A percentile compares a stretch with the other conserved stretches of the same genome.
These are phyloP conservation scores for Sutorius australiensis DNA, from an alignment of 768 basidiomycete genomes.

Conservation along the genomic window DNA sequence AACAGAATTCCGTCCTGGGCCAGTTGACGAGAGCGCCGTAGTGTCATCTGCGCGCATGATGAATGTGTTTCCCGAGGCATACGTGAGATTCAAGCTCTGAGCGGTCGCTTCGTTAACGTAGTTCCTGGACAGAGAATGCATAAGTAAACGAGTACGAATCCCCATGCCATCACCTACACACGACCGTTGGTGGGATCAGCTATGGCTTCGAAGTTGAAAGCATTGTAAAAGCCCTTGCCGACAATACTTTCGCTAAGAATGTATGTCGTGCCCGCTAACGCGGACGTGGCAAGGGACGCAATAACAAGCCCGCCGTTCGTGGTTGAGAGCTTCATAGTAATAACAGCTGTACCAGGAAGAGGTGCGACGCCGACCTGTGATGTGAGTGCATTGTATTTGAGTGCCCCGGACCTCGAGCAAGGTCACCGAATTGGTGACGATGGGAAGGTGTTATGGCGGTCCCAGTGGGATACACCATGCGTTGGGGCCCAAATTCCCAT, in stretches of 20 bases:
- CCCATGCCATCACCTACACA: constrained; percentile 25
- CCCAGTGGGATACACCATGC: constrained; percentile 1
- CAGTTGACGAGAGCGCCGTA: constrained; percentile 23
- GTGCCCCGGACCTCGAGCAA: neutral
- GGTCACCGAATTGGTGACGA: neutral
- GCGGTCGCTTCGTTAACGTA: constrained; percentile 32
- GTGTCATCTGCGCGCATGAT: constrained; percentile 38
- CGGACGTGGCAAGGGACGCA: constrained; percentile 7
- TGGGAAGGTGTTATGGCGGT: neutral
- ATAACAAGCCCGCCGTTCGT: constrained; percentile 7
- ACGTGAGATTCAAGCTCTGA: constrained; percentile 26
- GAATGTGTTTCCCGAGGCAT: constrained; percentile 26
- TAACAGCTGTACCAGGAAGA: neutral
- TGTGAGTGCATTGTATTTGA: constrained; percentile 14
- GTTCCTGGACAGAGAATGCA: constrained; percentile 21
- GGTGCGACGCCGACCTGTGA: neutral
- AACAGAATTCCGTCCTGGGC: constrained; percentile 36
- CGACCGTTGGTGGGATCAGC: constrained; percentile 37
- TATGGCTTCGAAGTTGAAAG: constrained; percentile 33
- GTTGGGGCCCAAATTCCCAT: constrained; percentile 1
- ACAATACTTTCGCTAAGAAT: constrained; percentile 24
- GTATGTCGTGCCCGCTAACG: constrained; percentile 25
- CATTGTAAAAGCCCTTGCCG: constrained; percentile 30
- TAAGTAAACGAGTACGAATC: neutral
- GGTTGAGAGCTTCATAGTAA: constrained; percentile 16